Evolutionary conservation across 2,329 filamentous ascomycete species (phyloP).

Genomic region (Ophiocordyceps camponoti-leonardi): DNA sequence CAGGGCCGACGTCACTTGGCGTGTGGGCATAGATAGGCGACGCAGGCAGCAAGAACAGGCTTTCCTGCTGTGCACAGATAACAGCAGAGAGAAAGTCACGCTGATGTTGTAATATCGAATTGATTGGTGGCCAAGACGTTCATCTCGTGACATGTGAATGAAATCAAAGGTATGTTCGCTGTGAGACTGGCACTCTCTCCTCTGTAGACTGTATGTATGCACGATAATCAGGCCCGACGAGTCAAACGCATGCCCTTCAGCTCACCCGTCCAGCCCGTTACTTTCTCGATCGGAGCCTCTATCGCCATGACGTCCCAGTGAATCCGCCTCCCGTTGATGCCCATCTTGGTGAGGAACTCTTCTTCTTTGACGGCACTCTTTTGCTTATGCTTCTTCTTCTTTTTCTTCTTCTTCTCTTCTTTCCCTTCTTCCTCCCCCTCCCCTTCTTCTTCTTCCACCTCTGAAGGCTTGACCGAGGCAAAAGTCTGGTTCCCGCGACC

Average conservation of each 20-base stretch:
- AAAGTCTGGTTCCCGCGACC: neutral
- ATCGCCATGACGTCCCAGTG: constrained; percentile 25
- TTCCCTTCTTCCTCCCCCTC: no score
- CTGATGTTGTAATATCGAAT: no score
- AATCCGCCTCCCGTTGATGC: constrained; percentile 21
- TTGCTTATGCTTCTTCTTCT: neutral
- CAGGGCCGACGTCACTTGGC: neutral
- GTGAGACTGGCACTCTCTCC: no score
- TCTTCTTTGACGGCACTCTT: constrained; percentile 9
- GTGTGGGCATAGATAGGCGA: neutral
- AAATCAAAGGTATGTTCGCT: no score
- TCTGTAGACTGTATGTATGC: no score
- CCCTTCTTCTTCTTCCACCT: constrained; percentile 2
- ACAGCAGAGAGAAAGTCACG: no score
- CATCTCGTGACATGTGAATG: no score
- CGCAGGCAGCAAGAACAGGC: no score
- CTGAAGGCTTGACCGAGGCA: constrained; percentile 9
- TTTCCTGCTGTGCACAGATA: no score
- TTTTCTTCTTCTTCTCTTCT: neutral
- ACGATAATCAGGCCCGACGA: neutral
- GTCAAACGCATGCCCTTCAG: constrained; percentile 13
- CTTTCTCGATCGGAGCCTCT: constrained; percentile 22
- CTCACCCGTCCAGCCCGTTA: constrained; percentile 16
- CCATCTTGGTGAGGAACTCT: constrained; percentile 24
- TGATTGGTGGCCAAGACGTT: no score